phyloP scores from a whole-genome alignment of 495 filamentous ascomycete species.

The Parathielavia hyrcaniae region DNA sequence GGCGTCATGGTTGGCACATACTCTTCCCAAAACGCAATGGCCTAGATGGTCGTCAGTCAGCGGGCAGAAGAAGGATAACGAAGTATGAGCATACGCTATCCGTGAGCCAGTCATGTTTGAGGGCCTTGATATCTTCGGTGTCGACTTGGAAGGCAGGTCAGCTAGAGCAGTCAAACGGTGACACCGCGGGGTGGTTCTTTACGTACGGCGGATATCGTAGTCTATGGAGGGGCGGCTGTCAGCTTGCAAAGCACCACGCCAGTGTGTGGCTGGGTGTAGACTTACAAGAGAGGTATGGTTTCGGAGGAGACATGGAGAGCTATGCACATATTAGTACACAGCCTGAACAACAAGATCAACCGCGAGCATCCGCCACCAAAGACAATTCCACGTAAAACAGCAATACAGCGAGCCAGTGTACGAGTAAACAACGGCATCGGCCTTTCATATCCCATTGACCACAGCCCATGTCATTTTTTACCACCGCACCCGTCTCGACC shows the following conservation, averaged over 20 bases:
- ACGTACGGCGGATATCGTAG: conserved; percentile 42
- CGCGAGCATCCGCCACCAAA: neutral
- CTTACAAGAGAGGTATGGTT: conserved; percentile 43
- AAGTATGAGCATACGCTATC: conserved; percentile 66
- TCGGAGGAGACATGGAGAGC: conserved; percentile 30
- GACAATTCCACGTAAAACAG: neutral
- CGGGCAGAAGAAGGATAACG: conserved; percentile 8
- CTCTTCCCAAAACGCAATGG: conserved; percentile 98
- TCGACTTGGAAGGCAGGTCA: conserved; percentile 32
- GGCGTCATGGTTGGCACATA: conserved; percentile 43
- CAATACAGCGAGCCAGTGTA: neutral
- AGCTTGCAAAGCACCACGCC: neutral
- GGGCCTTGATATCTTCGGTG: conserved; percentile 73
- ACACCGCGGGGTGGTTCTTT: neutral
- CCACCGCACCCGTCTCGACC: neutral
- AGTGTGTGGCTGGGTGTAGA: neutral
- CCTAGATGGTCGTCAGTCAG: conserved; percentile 41
- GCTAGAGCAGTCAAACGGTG: neutral
- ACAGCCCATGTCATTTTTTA: neutral
- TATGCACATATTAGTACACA: conserved; percentile 9
- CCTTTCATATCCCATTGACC: too few species aligned
- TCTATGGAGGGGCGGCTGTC: conserved; percentile 27
- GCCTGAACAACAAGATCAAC: neutral
- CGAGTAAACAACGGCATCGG: neutral
- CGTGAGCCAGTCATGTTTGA: conserved; percentile 95